phyloP scores from a whole-genome alignment of 129 eudicot species.

The Pulicaria dysenterica region DNA sequence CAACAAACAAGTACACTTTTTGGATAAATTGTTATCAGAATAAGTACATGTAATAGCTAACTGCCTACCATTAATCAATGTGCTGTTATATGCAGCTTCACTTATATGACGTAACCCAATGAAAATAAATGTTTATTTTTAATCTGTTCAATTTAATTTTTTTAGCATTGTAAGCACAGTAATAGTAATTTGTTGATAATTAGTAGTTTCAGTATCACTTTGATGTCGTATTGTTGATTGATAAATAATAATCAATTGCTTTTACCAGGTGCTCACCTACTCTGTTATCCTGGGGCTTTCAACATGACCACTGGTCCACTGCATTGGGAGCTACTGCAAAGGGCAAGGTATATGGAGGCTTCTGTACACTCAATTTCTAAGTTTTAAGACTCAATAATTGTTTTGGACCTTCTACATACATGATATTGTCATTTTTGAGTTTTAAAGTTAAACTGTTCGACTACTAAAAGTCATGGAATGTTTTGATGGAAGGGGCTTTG shows the following conservation, averaged over 20 bases:
- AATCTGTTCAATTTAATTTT: background rate
- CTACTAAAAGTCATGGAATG: background rate
- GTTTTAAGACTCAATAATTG: background rate
- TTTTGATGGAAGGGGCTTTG: background rate
- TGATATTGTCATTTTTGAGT: background rate
- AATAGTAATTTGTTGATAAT: background rate
- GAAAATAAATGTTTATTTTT: background rate
- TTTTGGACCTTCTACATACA: background rate
- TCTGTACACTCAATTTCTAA: background rate
- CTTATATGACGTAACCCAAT: background rate
- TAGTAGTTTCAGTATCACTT: slow-evolving; percentile 10
- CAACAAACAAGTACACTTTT: slow-evolving; percentile 7
- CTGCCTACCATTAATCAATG: background rate
- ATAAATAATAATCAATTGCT: background rate
- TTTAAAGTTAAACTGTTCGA: background rate
- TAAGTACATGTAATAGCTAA: background rate
- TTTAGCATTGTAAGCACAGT: background rate
- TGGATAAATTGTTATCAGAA: background rate
- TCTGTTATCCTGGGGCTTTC: slow-evolving; percentile 98
- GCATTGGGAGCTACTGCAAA: slow-evolving; percentile 94
- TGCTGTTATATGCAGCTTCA: background rate
- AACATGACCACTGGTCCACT: slow-evolving; percentile 99
- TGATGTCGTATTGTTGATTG: background rate
- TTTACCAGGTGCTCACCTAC: slow-evolving; percentile 78
- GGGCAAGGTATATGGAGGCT: slow-evolving; percentile 64